These are phyloP conservation scores for Vigna angularis DNA, from an alignment of 306 rosid species.

Conservation along the genomic window DNA sequence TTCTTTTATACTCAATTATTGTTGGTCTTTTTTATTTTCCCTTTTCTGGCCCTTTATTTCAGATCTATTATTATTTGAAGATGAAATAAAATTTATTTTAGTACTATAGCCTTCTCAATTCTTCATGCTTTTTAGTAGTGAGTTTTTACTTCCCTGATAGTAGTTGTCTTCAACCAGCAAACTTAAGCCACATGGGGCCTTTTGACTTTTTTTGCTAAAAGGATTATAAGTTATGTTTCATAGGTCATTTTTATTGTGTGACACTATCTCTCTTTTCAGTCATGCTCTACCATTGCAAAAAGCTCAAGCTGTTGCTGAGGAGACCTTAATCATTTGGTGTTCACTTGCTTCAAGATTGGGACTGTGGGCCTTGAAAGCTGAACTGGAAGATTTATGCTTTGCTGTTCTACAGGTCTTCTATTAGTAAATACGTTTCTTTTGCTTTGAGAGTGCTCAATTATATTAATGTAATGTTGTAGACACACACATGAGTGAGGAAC, in stretches of 20 bases:
- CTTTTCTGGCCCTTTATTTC: slow-evolving; percentile 33
- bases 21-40: slow-evolving; percentile 33
- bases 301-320: slow-evolving; percentile 96
- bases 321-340: slow-evolving; percentile 95
- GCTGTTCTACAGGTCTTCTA: slow-evolving; percentile 88
- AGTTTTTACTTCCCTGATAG: slow-evolving; percentile 11
- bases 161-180: slow-evolving; percentile 23
- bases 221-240: slow-evolving; percentile 25
- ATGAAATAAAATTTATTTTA: slow-evolving; percentile 23
- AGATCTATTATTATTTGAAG: slow-evolving; percentile 5
- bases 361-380: slow-evolving; percentile 95
- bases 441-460: slow-evolving; percentile 22
- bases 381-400: slow-evolving; percentile 94
- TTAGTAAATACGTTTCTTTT: slow-evolving; percentile 42
- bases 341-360: slow-evolving; percentile 98
- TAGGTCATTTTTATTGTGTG: slow-evolving; percentile 33
- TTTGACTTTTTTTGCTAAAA: slow-evolving; percentile 39
- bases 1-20: slow-evolving; percentile 12
- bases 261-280: slow-evolving; percentile 57
- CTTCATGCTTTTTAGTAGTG: slow-evolving; percentile 18
- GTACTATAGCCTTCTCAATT: slow-evolving; percentile 1
- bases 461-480: slow-evolving; percentile 37
- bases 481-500: background rate
- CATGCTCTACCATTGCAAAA: slow-evolving; percentile 79
- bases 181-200: slow-evolving; percentile 19